Evolutionary conservation across 2,329 filamentous ascomycete species (phyloP).

Genomic region (Fusarium oligoseptatum): DNA sequence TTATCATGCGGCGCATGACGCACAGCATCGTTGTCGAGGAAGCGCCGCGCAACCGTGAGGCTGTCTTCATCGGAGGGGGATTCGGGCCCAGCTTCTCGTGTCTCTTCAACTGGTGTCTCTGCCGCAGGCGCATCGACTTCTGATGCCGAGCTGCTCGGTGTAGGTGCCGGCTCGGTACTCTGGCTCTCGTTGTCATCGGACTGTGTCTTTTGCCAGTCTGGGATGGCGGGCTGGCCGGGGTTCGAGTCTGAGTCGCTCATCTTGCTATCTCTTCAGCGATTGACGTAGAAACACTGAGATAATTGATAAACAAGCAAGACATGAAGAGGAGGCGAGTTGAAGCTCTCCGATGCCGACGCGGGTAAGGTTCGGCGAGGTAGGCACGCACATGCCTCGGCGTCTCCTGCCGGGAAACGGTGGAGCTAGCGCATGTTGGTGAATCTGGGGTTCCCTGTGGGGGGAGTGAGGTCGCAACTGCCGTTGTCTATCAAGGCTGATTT

Average conservation of each 20-base stretch:
- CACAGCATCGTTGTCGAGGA: constrained; percentile 82
- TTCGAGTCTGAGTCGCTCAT: constrained; percentile 54
- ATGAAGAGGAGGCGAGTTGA: constrained; percentile 2
- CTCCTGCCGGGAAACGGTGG: constrained; percentile 41
- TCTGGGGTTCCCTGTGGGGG: constrained; percentile 27
- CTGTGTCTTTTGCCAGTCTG: constrained; percentile 50
- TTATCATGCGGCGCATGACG: constrained; percentile 76
- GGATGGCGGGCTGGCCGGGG: constrained; percentile 42
- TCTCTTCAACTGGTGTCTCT: constrained; percentile 11
- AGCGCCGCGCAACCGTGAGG: constrained; percentile 77
- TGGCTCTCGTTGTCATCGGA: constrained; percentile 32
- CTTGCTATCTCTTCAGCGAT: not conserved
- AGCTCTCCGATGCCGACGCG: constrained; percentile 32
- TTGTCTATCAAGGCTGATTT: not conserved
- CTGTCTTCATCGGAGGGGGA: constrained; percentile 38
- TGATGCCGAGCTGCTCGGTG: constrained; percentile 30
- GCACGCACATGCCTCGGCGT: constrained; percentile 46
- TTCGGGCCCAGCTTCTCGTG: constrained; percentile 1
- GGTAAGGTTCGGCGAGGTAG: constrained; percentile 43
- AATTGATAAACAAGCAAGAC: not conserved
- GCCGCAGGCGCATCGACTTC: constrained; percentile 30
- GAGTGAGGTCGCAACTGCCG: not conserved
- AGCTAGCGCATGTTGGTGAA: constrained; percentile 9
- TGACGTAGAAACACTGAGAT: not conserved
- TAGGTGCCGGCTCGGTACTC: constrained; percentile 34